Base-by-base conservation (phyloP, 2,329 filamentous ascomycete species). In the Paradendryphiella salina region DNA sequence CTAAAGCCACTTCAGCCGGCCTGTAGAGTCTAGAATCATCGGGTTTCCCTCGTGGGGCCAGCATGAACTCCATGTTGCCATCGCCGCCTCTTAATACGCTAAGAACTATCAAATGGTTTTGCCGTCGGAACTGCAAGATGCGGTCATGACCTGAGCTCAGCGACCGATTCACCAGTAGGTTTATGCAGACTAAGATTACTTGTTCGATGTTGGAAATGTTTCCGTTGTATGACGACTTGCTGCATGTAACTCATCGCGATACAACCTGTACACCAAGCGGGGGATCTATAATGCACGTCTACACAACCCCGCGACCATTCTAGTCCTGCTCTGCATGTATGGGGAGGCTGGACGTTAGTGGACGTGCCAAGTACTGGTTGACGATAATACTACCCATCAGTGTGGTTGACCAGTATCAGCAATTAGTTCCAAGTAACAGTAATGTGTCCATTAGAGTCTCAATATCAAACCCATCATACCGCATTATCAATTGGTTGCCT, bases 371-470 rank as follows among this genome's bases (percentile, higher is more conserved):
- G 89, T 88, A 0, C 96, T 96, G 81, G 96, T 96, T 71, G 35
- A 18, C 35, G 21, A 39, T 15, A 26, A 28, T 21, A 40, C 6
- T 34, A 18, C 15, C 87, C 23, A 10, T 26, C 88, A 21, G 92
- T 96, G 54, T 96, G 90, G 78, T 94, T 95, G 75, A 88, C 94
- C 67, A 90, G 96, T 69, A 77, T 96, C 9, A 81, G 85, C 0
- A 76, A 83, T 33, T 41, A 35, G 31, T 13, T 38, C 15, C 17
- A 18, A 23, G 17, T 6, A 5, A 15, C 26, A 38, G 13, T 26
- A 34, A 41, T 29, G 15, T 37, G 37, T 21, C 38, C 15, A 43
- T 21, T 21, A 37, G 13, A 14, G 18, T 14, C 5, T 18, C 26
- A 14, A 26, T 28, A 36, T 36, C 34, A 36, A 36, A 10, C 34